Evolutionary conservation across 208 protist species (phyloP).

Genomic region (Crithidia acanthocephali): DNA sequence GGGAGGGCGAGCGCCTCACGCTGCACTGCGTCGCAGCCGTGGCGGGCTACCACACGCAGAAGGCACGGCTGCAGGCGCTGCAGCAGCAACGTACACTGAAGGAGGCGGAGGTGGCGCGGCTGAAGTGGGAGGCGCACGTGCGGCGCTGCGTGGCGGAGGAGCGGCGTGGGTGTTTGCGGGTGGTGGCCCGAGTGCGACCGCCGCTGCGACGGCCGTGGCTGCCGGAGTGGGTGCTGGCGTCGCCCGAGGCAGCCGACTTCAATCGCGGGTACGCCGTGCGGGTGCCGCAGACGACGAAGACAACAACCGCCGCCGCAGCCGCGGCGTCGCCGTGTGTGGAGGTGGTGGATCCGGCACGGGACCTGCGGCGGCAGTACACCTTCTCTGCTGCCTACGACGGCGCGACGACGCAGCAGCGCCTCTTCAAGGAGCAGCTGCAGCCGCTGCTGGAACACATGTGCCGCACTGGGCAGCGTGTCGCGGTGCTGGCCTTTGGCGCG

Average conservation of each 20-base stretch:
- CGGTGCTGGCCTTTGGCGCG: conserved; percentile 66
- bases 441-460: conserved; percentile 48
- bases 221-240: conserved; percentile 13
- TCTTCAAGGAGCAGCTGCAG: conserved; percentile 40
- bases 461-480: conserved; percentile 38
- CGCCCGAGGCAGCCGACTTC: conserved; percentile 7
- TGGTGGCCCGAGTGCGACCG: conserved; percentile 33
- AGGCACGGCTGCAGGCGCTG: conserved; percentile 28
- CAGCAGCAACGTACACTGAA: conserved; percentile 25
- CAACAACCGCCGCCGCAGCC: neutral
- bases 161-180: conserved; percentile 25
- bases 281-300: neutral
- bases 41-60: conserved; percentile 27
- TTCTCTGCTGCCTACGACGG: conserved; percentile 27
- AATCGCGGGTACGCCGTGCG: conserved; percentile 28
- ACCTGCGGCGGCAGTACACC: conserved; percentile 20
- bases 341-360: conserved; percentile 21
- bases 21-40: conserved; percentile 18
- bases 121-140: conserved; percentile 37
- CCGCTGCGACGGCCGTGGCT: conserved; percentile 29
- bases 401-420: conserved; percentile 18
- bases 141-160: conserved; percentile 33
- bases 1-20: conserved; percentile 21
- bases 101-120: conserved; percentile 31
- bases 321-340: conserved; percentile 12